phyloP scores from a whole-genome alignment of 306 rosid genomes.

The Pterocarpus macrocarpus region DNA sequence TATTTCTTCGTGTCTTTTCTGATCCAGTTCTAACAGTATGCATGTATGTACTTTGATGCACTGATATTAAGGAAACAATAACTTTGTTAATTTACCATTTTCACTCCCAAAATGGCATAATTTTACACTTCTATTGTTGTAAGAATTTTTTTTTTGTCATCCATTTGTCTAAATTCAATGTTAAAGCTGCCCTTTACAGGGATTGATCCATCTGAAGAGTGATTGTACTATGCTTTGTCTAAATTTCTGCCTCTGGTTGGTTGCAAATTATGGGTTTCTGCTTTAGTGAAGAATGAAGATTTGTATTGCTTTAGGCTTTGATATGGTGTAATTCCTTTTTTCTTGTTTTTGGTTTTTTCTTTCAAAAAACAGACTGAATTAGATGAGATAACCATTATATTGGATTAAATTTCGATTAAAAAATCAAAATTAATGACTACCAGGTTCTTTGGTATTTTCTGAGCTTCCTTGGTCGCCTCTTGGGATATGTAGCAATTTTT shows the following conservation, averaged over 20 bases:
- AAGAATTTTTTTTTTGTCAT: neutral
- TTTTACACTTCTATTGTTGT: neutral
- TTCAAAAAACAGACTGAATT: no score
- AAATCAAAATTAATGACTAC: neutral
- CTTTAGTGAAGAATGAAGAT: neutral
- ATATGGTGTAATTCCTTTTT: no score
- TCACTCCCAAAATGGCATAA: neutral
- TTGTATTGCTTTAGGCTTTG: constrained; percentile 1
- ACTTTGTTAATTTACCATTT: neutral
- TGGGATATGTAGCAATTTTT: neutral
- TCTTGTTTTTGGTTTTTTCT: no score
- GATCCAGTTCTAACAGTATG: neutral
- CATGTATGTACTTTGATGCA: neutral
- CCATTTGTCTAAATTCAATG: neutral
- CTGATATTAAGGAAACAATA: neutral
- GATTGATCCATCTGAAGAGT: no score
- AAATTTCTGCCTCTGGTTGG: neutral
- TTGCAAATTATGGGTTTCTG: neutral
- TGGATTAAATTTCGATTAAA: neutral
- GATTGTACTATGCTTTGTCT: no score
- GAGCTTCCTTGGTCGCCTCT: neutral
- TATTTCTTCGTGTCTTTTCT: no score
- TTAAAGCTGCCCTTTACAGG: no score
- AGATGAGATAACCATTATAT: neutral
- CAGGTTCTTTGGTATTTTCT: neutral